phyloP scores from a whole-genome alignment of 2,329 filamentous ascomycete species.

The Aspergillus amoenus region DNA sequence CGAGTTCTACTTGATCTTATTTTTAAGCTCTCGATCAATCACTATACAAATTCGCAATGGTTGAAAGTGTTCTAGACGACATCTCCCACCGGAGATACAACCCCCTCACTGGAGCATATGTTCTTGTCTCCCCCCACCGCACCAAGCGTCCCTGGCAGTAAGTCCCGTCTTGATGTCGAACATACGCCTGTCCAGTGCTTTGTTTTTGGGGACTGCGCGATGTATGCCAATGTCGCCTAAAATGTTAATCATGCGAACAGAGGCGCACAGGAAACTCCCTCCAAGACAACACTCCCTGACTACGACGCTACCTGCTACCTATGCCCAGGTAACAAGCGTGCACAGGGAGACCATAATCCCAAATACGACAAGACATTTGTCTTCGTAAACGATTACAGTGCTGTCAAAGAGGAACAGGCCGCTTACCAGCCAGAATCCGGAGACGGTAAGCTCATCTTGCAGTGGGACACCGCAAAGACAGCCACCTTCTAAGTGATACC shows the following conservation, averaged over 20 bases:
- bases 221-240: not conserved
- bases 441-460: slow-evolving; percentile 42
- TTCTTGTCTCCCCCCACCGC: slow-evolving; percentile 91
- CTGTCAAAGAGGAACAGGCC: slow-evolving; percentile 89
- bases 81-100: slow-evolving; percentile 97
- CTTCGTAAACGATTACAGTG: slow-evolving; percentile 97
- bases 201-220: not conserved
- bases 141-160: slow-evolving; percentile 99
- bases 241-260: slow-evolving; percentile 42
- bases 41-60: slow-evolving; percentile 52
- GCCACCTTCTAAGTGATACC: not conserved
- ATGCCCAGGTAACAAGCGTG: slow-evolving; percentile 86
- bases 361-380: slow-evolving; percentile 84
- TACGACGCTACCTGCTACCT: slow-evolving; percentile 95
- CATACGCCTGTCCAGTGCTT: not conserved
- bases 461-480: not conserved
- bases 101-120: slow-evolving; percentile 82
- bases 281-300: slow-evolving; percentile 67
- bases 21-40: not conserved
- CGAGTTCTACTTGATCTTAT: not conserved
- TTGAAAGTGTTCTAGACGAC: slow-evolving; percentile 79
- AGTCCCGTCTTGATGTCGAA: slow-evolving; percentile 39
- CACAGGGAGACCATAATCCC: slow-evolving; percentile 82
- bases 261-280: slow-evolving; percentile 73
- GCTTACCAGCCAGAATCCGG: slow-evolving; percentile 64